Base-by-base conservation (phyloP, 495 filamentous ascomycete species). In the Xylaria venustula region DNA sequence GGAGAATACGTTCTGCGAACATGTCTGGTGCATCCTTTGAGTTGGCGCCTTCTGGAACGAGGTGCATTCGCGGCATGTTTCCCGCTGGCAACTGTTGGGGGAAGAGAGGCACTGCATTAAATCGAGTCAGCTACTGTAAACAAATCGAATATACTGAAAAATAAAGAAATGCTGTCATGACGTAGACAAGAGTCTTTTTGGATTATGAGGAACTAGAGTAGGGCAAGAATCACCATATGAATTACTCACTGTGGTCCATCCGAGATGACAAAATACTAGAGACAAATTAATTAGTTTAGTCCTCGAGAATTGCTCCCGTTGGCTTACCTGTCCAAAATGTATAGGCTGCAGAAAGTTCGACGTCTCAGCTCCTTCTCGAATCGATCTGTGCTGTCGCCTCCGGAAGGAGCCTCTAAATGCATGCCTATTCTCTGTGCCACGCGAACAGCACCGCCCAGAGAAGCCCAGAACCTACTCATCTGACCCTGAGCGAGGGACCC, bases 281-380 rank as follows among this genome's bases (percentile, higher is more conserved):
- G 2, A 30, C 23, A 42, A 7, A 1, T 8, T 1, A 20, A 28
- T 47, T 40, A 50, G 32, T 1, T 0, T 3, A 14, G n/a, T 1
- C n/a, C 9, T 4, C 12, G 19, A 17, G 28, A 53, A 17, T 3
- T 6, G 11, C 54, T 62, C 20, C 52, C 2, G 4, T 41, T 42
- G 7, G 62, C 55, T 34, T 34, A 52, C 36, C 65, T 69, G 26
- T 72, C 69, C 60, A 57, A 65, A 9, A 72, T 53, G 45, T 71
- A 72, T 17, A 74, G 67, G 42, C 58, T 72, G 58, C 69, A 74
- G 19, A 69, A 64, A 19, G 54, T 64, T 36, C 67, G 54, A 3
- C 63, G 58, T 20, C 58, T 20, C 60, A 71, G 67, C 45, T 71
- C 69, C 12, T 55, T 64, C 20, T 71, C 67, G 0, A 71, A 17